Evolutionary conservation across 345 rosid genomes (phyloP), one percentile per base, ranked within the genome.

Genomic region (Salix brachista): DNA sequence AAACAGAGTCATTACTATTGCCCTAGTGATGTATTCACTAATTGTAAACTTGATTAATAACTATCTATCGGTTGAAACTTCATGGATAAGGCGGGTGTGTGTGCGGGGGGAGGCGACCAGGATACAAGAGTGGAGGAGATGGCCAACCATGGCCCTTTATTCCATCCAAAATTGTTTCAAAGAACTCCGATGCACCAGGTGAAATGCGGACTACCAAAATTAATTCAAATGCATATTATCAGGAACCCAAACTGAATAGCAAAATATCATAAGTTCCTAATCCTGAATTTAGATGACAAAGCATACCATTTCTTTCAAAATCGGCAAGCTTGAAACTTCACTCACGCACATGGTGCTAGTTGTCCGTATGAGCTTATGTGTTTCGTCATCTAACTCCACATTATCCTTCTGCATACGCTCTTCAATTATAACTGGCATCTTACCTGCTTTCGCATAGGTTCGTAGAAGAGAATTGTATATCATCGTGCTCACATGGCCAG

Each of bases 401-500:
- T 83, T 83, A 76, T 91, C 93, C 80, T 89, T 88, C 78, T 84
- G 74, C 99, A 91, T 91, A 56, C 91, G 83, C 82, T 95, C 96
- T 44, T 86, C 90, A 66, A 93, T 77, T 74, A 88, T 84, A 23
- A 85, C 89, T 16, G 97, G 91, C 99, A 91, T 89, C 86, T 87
- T 87, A 50, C 94, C 96, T 9, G 94, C 94, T 75, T 88, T 89
- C 5, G 85, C 91, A 26, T 93, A 93, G n/a, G 92, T 91, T 67
- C 89, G 84, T 34, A 93, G 81, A 34, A 93, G 85, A 23, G 87
- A 91, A 77, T 91, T 93, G 75, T 95, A 91, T 36, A 88, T 84
- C 85, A 82, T 81, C 30, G 93, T 90, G 73, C 75, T 89, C 84
- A 88, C 80, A 81, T 88, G 80, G 73, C 93, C 94, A 65, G 90